These are phyloP conservation scores for Datura wrightii DNA, from an alignment of 257 asterid genomes.

Conservation along the genomic window DNA sequence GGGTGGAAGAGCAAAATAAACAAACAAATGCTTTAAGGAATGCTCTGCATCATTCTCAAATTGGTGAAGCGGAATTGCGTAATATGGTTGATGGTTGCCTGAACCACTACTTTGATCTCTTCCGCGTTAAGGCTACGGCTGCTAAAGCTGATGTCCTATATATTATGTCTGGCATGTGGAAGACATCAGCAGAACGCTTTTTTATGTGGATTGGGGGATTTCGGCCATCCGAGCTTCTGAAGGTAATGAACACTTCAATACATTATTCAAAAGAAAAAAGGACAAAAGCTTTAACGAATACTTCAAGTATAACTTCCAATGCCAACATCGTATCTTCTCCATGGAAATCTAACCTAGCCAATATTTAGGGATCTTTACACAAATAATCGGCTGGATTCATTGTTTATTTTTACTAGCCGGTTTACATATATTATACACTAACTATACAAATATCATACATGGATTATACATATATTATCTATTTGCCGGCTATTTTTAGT, in stretches of 20 bases:
- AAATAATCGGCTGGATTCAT: not conserved
- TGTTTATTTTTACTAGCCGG: not conserved
- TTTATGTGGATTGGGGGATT: constrained; percentile 97
- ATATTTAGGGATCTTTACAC: not conserved
- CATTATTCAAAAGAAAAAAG: not conserved
- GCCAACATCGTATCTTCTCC: not conserved
- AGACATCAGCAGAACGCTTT: constrained; percentile 80
- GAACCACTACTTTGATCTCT: constrained; percentile 73
- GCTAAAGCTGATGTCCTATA: constrained; percentile 81
- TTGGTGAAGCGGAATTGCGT: constrained; percentile 65
- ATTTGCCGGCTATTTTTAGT: not conserved
- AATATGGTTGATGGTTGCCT: constrained; percentile 60
- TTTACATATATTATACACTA: not conserved
- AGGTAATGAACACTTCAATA: constrained; percentile 48
- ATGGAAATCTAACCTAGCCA: too few relatives aligned
- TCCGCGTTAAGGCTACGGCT: constrained; percentile 75
- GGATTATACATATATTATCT: not conserved
- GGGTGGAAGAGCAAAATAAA: constrained; percentile 81
- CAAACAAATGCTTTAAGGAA: constrained; percentile 58
- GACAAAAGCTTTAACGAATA: not conserved
- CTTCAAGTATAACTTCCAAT: not conserved
- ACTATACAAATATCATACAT: not conserved
- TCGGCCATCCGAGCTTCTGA: constrained; percentile 83
- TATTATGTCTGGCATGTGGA: constrained; percentile 88
- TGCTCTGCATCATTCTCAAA: constrained; percentile 61